Evolutionary conservation across 257 asterid genomes (phyloP).

Genomic region (Penstemon barbatus): DNA sequence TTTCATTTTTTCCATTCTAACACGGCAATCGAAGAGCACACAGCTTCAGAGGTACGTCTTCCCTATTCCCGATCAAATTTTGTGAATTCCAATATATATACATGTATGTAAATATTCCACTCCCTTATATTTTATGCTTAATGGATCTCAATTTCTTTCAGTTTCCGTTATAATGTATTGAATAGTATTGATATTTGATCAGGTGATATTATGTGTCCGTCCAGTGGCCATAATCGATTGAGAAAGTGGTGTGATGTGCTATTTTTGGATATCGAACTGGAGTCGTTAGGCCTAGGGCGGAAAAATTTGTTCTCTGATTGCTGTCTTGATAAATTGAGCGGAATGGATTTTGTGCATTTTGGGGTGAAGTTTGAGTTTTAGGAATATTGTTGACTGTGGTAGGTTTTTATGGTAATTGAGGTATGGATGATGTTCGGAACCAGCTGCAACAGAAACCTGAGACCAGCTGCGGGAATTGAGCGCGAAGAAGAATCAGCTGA

Average conservation of each 20-base stretch:
- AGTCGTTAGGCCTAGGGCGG: conserved; percentile 46
- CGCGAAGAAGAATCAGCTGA: neutral
- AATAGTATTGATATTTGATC: conserved; percentile 42
- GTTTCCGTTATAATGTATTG: conserved; percentile 35
- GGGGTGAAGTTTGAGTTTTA: conserved; percentile 25
- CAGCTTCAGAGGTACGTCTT: conserved; percentile 39
- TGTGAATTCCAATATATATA: conserved; percentile 18
- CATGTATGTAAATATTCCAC: conserved; percentile 22
- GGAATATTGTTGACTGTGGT: conserved; percentile 29
- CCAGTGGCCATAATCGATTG: conserved; percentile 38
- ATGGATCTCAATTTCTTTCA: conserved; percentile 19
- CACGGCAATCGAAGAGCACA: conserved; percentile 32
- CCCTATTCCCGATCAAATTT: conserved; percentile 17
- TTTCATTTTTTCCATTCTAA: conserved; percentile 33
- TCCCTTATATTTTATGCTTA: conserved; percentile 8
- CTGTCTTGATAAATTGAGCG: conserved; percentile 41
- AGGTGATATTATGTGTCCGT: conserved; percentile 55
- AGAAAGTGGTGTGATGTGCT: conserved; percentile 32
- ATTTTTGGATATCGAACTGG: conserved; percentile 34
- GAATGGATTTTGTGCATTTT: conserved; percentile 26
- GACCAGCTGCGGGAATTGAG: conserved; percentile 35
- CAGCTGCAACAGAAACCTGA: conserved; percentile 91
- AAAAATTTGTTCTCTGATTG: conserved; percentile 30
- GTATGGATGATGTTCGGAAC: conserved; percentile 73
- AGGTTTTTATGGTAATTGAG: conserved; percentile 34